phyloP scores from a whole-genome alignment of 2,329 filamentous ascomycete genomes.

The Alternaria brassicicola region DNA sequence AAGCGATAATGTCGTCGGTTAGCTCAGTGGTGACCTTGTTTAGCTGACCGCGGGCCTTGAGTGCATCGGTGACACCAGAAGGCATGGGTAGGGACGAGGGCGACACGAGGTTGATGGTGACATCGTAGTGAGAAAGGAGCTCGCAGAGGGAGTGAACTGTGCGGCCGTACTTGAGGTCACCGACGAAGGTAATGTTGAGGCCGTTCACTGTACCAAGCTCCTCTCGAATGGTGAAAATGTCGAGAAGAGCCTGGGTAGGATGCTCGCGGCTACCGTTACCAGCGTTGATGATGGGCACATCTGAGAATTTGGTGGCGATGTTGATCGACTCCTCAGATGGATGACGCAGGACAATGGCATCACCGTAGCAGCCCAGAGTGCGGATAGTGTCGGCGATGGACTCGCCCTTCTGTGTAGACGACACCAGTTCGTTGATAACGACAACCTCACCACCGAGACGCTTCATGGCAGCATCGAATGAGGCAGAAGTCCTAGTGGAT shows the following conservation, averaged over 20 bases:
- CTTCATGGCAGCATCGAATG: constrained; percentile 98
- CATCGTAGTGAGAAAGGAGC: constrained; percentile 93
- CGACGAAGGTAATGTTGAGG: constrained; percentile 93
- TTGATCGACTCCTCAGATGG: constrained; percentile 81
- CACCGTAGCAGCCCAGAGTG: constrained; percentile 90
- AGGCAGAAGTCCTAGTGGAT: constrained; percentile 91
- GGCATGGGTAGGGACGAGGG: constrained; percentile 81
- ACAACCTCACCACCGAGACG: constrained; percentile 89
- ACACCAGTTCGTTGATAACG: constrained; percentile 79
- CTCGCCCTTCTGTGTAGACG: constrained; percentile 93
- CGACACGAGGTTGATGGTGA: constrained; percentile 88
- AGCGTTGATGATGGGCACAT: constrained; percentile 93
- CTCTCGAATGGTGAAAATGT: constrained; percentile 97
- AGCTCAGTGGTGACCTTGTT: constrained; percentile 76
- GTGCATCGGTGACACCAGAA: constrained; percentile 71
- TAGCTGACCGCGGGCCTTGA: constrained; percentile 77
- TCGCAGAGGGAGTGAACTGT: constrained; percentile 95
- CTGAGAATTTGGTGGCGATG: constrained; percentile 82
- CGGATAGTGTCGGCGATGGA: constrained; percentile 90
- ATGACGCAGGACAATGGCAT: constrained; percentile 95
- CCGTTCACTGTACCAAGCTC: constrained; percentile 95
- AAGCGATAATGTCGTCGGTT: constrained; percentile 83
- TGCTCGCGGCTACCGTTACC: constrained; percentile 96
- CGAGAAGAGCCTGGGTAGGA: constrained; percentile 95
- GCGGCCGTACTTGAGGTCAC: constrained; percentile 90